These are phyloP conservation scores for Erysimum cheiranthoides DNA, from an alignment of 345 rosid species.

Conservation along the genomic window DNA sequence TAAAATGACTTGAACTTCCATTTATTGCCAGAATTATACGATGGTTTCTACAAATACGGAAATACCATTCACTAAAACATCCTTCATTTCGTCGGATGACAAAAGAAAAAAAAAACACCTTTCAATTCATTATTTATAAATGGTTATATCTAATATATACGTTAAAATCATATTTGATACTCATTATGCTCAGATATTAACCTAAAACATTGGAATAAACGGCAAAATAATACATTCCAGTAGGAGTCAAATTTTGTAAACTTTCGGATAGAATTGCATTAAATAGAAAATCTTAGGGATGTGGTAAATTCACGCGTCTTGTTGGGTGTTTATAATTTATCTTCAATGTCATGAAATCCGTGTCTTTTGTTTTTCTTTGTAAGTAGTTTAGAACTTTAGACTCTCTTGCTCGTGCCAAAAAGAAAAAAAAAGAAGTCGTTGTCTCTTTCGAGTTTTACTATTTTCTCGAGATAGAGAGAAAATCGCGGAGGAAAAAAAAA, in stretches of 20 bases:
- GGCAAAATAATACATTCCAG: background rate
- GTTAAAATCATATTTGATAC: background rate
- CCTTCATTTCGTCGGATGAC: background rate
- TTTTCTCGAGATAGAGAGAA: slow-evolving; percentile 36
- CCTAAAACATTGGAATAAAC: background rate
- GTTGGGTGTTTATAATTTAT: slow-evolving; percentile 6
- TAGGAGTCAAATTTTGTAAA: background rate
- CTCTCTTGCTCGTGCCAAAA: slow-evolving; percentile 27
- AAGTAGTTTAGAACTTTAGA: background rate
- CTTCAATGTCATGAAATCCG: slow-evolving; percentile 39
- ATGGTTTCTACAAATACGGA: background rate
- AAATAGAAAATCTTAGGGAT: slow-evolving; percentile 7
- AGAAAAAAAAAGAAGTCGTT: slow-evolving; percentile 1
- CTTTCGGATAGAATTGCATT: slow-evolving; percentile 28
- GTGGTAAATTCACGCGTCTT: slow-evolving; percentile 38
- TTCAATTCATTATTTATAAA: background rate
- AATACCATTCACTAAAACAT: background rate
- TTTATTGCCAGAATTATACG: background rate
- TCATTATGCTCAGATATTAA: background rate
- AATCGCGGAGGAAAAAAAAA: slow-evolving; percentile 14
- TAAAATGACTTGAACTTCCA: slow-evolving; percentile 1
- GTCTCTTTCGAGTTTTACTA: slow-evolving; percentile 26
- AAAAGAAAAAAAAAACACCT: background rate
- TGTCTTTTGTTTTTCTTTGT: slow-evolving; percentile 12
- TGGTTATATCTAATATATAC: background rate